Conservation (phyloP, 495 filamentous ascomycete species). For the Penicillium nucicola region DNA sequence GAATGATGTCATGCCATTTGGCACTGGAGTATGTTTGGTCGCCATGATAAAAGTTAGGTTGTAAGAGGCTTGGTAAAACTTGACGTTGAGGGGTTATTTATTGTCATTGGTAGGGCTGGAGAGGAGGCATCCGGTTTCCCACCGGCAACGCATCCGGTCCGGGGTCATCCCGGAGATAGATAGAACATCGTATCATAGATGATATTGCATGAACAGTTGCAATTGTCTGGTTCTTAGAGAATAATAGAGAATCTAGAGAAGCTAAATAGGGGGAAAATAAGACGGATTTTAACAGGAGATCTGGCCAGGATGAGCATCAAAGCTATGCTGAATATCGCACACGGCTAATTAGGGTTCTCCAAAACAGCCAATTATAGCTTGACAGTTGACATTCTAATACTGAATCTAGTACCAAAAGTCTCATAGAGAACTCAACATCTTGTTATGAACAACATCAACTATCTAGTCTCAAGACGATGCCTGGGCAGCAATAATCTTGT, state of each 20-base stretch:
- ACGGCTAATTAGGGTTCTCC: no score
- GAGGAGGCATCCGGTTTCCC: not conserved
- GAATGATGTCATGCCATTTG: constrained; percentile 64
- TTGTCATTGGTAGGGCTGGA: not conserved
- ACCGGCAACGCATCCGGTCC: not conserved
- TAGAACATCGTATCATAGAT: no score
- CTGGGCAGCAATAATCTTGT: constrained; percentile 31
- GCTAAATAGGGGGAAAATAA: no score
- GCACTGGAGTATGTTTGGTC: constrained; percentile 23
- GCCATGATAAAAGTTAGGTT: not conserved
- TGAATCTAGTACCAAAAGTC: no score
- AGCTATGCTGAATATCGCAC: no score
- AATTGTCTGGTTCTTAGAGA: not conserved
- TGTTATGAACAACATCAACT: not conserved
- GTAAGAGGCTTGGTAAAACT: not conserved
- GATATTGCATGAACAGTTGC: not conserved
- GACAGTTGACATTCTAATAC: no score
- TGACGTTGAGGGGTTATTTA: not conserved
- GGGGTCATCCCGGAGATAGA: no score
- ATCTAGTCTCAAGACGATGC: constrained; percentile 5
- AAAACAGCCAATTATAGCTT: no score
- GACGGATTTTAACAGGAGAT: no score
- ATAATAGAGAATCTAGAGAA: no score
- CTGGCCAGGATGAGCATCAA: no score
- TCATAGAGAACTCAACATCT: not conserved